phyloP scores from a whole-genome alignment of 169 alveolate genomes.

The Blepharisma undulans region DNA sequence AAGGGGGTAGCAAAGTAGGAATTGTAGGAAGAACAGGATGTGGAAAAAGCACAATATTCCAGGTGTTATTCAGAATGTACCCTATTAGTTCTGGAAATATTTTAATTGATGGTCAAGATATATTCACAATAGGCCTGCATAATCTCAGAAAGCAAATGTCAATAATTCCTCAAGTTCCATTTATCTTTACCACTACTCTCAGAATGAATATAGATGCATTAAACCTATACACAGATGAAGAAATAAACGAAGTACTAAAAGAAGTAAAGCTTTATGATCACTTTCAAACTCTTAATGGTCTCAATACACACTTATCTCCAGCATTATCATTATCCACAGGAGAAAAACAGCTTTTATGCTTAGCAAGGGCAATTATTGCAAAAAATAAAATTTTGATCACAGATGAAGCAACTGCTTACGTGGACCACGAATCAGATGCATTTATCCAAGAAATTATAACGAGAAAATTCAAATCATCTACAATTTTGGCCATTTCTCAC shows the following conservation, averaged over 20 bases:
- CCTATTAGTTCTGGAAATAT: slow-evolving; percentile 45
- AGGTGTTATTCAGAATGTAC: slow-evolving; percentile 65
- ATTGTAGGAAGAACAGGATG: slow-evolving; percentile 84
- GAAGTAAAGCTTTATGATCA: slow-evolving; percentile 59
- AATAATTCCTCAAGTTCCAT: slow-evolving; percentile 80
- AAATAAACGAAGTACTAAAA: slow-evolving; percentile 73
- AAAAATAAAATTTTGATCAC: slow-evolving; percentile 64
- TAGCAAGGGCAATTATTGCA: slow-evolving; percentile 71
- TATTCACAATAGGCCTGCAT: slow-evolving; percentile 53
- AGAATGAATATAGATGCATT: slow-evolving; percentile 93
- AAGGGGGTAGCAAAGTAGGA: slow-evolving; percentile 66
- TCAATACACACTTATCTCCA: background rate
- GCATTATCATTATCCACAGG: slow-evolving; percentile 41
- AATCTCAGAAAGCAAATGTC: slow-evolving; percentile 37
- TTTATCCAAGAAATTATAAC: slow-evolving; percentile 64
- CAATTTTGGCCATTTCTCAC: slow-evolving; percentile 88
- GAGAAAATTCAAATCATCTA: slow-evolving; percentile 68
- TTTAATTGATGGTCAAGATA: slow-evolving; percentile 62
- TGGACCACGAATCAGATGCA: slow-evolving; percentile 53
- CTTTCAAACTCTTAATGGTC: slow-evolving; percentile 26
- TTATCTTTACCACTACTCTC: slow-evolving; percentile 85
- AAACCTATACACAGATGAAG: slow-evolving; percentile 70
- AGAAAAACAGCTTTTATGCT: slow-evolving; percentile 72
- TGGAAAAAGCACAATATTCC: slow-evolving; percentile 75
- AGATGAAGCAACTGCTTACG: slow-evolving; percentile 78